These are phyloP conservation scores for Amanita phalloides DNA, from an alignment of 768 basidiomycete species.

Conservation along the genomic window DNA sequence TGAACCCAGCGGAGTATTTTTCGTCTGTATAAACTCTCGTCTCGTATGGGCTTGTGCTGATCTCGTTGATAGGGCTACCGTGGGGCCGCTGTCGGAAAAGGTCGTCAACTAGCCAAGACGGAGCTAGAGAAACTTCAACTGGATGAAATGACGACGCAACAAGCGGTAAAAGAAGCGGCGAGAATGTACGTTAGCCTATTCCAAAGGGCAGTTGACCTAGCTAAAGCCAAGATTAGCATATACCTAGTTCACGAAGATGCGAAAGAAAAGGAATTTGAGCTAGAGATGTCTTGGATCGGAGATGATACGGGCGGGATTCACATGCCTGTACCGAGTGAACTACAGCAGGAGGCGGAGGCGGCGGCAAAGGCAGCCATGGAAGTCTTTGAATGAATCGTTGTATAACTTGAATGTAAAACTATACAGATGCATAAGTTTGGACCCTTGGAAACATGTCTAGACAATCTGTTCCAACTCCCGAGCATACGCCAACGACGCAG, in stretches of 20 bases:
- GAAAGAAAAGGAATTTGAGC: constrained; percentile 96
- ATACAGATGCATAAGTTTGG: constrained; percentile 9
- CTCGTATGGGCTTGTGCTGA: neutral
- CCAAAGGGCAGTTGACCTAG: neutral
- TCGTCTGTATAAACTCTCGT: constrained; percentile 35
- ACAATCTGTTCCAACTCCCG: constrained; percentile 89
- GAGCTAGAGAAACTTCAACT: constrained; percentile 95
- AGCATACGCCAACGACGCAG: constrained; percentile 68
- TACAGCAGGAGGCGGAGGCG: constrained; percentile 75
- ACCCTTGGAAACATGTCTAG: constrained; percentile 30
- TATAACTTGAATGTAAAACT: constrained; percentile 6
- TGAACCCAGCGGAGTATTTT: constrained; percentile 91
- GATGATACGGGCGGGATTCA: constrained; percentile 75
- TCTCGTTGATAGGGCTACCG: constrained; percentile 65
- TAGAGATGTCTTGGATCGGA: constrained; percentile 96
- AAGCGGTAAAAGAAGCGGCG: constrained; percentile 90
- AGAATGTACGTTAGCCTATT: constrained; percentile 61
- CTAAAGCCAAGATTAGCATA: constrained; percentile 44
- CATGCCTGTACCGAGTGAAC: constrained; percentile 73
- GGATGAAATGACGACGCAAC: constrained; percentile 62
- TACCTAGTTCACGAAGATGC: constrained; percentile 96
- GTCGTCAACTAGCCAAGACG: constrained; percentile 95
- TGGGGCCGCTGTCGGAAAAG: constrained; percentile 95
- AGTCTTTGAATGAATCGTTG: constrained; percentile 28
- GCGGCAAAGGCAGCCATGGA: constrained; percentile 84